Evolutionary conservation across 1,284 basidiomycete genomes (phyloP), one percentile per base, ranked within the genome.

Genomic region (Sphagnurus paluster): DNA sequence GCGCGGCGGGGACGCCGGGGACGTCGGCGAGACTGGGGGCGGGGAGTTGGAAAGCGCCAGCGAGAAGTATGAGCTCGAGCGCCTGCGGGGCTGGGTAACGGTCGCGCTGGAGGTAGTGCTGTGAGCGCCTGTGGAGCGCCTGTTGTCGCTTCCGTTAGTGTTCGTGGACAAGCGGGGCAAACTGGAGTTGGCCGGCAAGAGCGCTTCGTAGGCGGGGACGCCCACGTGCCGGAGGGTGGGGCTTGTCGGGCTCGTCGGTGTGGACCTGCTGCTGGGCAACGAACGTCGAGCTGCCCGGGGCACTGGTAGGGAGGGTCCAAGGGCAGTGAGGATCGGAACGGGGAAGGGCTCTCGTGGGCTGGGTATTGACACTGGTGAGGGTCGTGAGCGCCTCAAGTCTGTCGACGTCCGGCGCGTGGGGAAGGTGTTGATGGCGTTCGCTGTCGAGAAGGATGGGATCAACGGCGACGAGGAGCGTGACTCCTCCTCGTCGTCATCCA

Each of bases 381-480:
- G 19, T n/a, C 49, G 41, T 3, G 45, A 50, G 2, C 39, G 35
- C 25, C 23, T 35, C 19, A 45, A 46, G 19, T 44, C 46, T 13
- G 41, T 20, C 5, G 53, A 54, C 7, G 38, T 10, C 0, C 43
- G 41, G 13, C 48, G 44, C 0, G 52, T 29, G 2, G 48, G 44
- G 32, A 70, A 70, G 0, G 67, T 48, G 47, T 72, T 70, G 49
- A 71, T 64, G 2, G 65, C 57, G 2, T 55, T 58, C 1, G 46
- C 56, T 1, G 61, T 67, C 4, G 66, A 68, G 49, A 72, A 71
- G 6, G 62, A 58, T 4, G 69, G 69, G 13, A 71, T 70, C 21
- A 60, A 58, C 0, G 68, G 67, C 1, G 67, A 66, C 14, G 36
- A 44, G 2, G 44, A 26, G 5, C 42, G 32, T 32, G 39, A 11